Conservation (phyloP, 163 green algal species). For the Scenedesmus sp. region DNA sequence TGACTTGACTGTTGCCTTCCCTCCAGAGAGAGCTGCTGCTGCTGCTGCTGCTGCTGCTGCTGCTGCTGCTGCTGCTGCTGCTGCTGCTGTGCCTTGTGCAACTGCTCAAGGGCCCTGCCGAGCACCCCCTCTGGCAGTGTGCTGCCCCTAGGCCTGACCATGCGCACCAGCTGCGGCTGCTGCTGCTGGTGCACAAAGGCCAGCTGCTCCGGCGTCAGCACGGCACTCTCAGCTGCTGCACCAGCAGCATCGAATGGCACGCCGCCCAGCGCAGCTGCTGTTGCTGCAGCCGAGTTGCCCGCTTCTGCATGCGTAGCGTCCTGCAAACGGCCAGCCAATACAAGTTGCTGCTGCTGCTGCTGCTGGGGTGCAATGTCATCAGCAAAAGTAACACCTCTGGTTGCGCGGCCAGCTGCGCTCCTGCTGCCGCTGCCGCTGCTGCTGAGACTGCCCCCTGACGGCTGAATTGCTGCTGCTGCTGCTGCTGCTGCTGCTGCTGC, state of each 20-base stretch:
- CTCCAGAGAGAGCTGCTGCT: no score
- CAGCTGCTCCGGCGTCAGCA: constrained; percentile 13
- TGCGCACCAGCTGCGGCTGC: not conserved
- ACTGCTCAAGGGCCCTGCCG: constrained; percentile 1
- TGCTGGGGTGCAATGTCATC: not conserved
- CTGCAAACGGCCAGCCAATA: not conserved
- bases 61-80: constrained; percentile 28
- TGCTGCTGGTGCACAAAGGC: constrained; percentile 27
- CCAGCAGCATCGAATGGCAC: not conserved
- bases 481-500: not conserved
- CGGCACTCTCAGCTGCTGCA: not conserved
- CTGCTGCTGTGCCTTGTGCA: not conserved
- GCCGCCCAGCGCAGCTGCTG: not conserved
- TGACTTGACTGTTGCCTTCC: no score
- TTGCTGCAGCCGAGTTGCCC: not conserved
- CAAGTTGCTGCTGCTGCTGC: not conserved
- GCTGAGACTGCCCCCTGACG: not conserved
- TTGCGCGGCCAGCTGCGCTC: not conserved
- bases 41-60: not conserved
- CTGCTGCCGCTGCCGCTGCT: not conserved
- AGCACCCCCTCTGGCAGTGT: constrained; percentile 17
- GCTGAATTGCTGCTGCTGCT: not conserved
- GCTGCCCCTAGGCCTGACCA: not conserved
- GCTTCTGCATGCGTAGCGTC: not conserved
- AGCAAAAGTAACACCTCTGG: not conserved